Evolutionary conservation across 1,284 basidiomycete species (phyloP), one percentile per base, ranked within the genome.

Genomic region (Sparassis latifolia): DNA sequence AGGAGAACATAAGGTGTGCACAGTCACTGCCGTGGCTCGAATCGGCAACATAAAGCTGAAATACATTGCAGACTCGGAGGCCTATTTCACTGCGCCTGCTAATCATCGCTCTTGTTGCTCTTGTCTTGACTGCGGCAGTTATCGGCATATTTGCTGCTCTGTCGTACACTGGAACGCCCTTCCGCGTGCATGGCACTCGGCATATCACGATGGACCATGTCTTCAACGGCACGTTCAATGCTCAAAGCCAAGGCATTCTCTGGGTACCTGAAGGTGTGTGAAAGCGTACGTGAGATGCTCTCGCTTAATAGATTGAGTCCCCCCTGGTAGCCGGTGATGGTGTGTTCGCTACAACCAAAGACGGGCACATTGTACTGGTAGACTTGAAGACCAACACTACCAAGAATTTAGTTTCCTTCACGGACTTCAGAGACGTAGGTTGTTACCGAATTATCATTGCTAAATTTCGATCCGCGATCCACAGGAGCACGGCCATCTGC

Each of bases 201-300:
- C 88, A 82, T 58, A 75, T 96, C 45, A 86, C 86, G 1, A 81
- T 97, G 77, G 90, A 96, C 60, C 86, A 93, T 64, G 69, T 95
- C 44, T 92, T 92, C 69, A 94, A 95, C 62, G 91, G 91, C 3
- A 96, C 92, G 0, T 97, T 96, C 62, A 55, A 47, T 7, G 66
- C 75, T 2, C 59, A 75, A 3, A 63, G 61, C 9, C 72, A 74
- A 42, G 60, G 61, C 32, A 66, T 95, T 32, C 73, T 82, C 44
- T 97, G 94, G 94, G 84, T 97, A 32, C 81, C 84, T 9, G 92
- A 95, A 79, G 92, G 93, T 90, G 53, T 33, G 77, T 58, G 12
- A 37, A 12, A 7, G 35, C 12, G 7, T 12, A 37, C 7, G 35
- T 7, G 7, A 37, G 12, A 6, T 6, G 12, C 12, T 37, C 6